A percentile compares a stretch with the other conserved stretches of the same genome.
These are phyloP conservation scores for Leccinum cinnamomeum DNA, from an alignment of 1,284 basidiomycete genomes.

Conservation along the genomic window DNA sequence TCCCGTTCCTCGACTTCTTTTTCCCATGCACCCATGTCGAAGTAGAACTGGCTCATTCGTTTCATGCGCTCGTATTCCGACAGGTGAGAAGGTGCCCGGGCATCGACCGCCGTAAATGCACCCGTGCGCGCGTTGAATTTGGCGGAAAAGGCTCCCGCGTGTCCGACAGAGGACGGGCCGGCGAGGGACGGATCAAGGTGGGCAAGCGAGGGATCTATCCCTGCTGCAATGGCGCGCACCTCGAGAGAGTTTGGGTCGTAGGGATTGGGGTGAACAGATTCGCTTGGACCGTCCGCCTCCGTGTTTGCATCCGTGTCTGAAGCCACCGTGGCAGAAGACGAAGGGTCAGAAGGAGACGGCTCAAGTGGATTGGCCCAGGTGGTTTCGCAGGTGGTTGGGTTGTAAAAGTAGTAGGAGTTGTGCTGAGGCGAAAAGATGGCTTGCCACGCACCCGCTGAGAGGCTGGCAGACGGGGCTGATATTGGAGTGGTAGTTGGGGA, in stretches of 20 bases:
- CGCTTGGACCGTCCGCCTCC: slow-evolving; percentile 3
- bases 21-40: slow-evolving; percentile 85
- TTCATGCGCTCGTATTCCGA: slow-evolving; percentile 83
- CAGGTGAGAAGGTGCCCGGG: slow-evolving; percentile 71
- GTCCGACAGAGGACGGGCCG: slow-evolving; percentile 41
- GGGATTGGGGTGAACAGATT: slow-evolving; percentile 10
- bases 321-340: slow-evolving; percentile 20
- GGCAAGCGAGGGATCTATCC: slow-evolving; percentile 84
- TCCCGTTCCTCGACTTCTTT: slow-evolving; percentile 61
- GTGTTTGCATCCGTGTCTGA: slow-evolving; percentile 4
- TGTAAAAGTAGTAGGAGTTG: slow-evolving; percentile 89
- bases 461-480: slow-evolving; percentile 17
- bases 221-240: slow-evolving; percentile 66
- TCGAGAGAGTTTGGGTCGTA: slow-evolving; percentile 48
- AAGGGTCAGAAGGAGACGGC: slow-evolving; percentile 30
- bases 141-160: slow-evolving; percentile 57
- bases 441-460: slow-evolving; percentile 63
- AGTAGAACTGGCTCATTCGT: slow-evolving; percentile 87
- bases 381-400: slow-evolving; percentile 74
- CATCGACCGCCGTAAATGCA: slow-evolving; percentile 65
- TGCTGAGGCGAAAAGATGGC: slow-evolving; percentile 82
- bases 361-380: slow-evolving; percentile 87
- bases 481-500: slow-evolving; percentile 8
- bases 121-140: slow-evolving; percentile 87
- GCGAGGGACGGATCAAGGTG: slow-evolving; percentile 72